Conservation (phyloP, 345 rosid species). For the Cochlearia excelsa region DNA sequence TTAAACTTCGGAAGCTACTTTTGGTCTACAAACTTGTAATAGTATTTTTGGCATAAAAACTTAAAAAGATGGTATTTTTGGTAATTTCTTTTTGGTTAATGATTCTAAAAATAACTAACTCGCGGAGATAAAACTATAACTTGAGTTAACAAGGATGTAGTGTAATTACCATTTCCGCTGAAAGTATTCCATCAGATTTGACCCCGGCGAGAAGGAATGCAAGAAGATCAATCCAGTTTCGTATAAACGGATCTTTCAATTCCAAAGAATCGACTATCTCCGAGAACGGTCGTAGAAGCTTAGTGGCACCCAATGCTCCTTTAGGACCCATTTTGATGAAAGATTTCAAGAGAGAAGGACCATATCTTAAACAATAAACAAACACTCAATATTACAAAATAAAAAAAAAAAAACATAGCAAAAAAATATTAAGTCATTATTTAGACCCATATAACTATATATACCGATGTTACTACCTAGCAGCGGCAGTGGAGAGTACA, state of each 20-base stretch:
- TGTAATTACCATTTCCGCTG: conserved; percentile 95
- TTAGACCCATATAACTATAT: too few relatives aligned
- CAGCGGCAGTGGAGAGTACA: conserved; percentile 78
- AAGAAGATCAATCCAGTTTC: conserved; percentile 91
- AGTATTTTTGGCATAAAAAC: too few relatives aligned
- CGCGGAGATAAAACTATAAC: background rate
- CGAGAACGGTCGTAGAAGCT: conserved; percentile 85
- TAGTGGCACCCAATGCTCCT: conserved; percentile 79
- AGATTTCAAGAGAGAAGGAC: conserved; percentile 76
- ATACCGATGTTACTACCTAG: conserved; percentile 38
- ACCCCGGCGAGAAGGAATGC: conserved; percentile 97
- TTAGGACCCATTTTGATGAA: conserved; percentile 79
- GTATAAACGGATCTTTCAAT: conserved; percentile 73
- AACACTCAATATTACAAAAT: background rate
- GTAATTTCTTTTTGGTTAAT: background rate
- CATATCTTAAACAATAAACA: conserved; percentile 39
- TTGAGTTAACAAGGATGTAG: conserved; percentile 7
- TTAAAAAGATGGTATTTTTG: too few relatives aligned
- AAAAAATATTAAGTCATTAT: too few relatives aligned
- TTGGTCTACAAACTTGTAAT: too few relatives aligned
- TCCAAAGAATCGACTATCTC: conserved; percentile 75
- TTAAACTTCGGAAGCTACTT: too few relatives aligned
- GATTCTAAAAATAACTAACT: background rate
- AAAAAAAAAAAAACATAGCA: background rate
- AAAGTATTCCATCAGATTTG: conserved; percentile 92